Evolutionary conservation across 352 stramenopile species (phyloP), one percentile per base, ranked within the genome.

Genomic region (Albugo laibachii): DNA sequence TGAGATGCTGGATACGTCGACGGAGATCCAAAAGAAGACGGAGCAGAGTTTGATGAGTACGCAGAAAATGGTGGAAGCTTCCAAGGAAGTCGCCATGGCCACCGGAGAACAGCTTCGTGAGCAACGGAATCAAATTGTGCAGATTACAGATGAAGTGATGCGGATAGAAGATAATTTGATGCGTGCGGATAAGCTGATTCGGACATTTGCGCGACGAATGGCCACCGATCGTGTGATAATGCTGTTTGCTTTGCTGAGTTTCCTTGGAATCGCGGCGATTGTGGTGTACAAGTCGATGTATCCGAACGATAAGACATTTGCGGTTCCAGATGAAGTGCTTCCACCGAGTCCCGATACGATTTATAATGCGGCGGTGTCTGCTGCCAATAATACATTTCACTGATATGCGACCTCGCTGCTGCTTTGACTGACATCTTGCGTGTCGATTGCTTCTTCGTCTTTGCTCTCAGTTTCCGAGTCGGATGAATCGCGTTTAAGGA

Each of bases 141-240:
- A 65, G 45, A 87, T 92, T 57, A 92, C 78, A 19, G 78, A 88
- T 51, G 69, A 85, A 13, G 78, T 92, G 19, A 86, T 87, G 78
- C 69, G 72, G 41, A 87, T 88, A 52, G 78, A 92, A 31, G 73
- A 87, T 57, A 73, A 60, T 36, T 50, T 92, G 3, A 56, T 67
- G 50, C 75, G 75, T n/a, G 78, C 78, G 24, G 75, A 88, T 58
- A 79, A 74, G 49, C 69, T 88, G 16, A 82, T 92, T 21, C 69
- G 74, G 18, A 77, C 73, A 11, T 87, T 92, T 39, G 72, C 72
- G 14, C 61, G 78, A 14, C 67, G 78, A 15, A 88, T 88, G 75
- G 76, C 75, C 12, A 88, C 78, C 13, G 71, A 92, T 45, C 67
- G 71, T 52, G 59, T 92, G 39, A 86, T 92, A 47, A 50, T 88